Evolutionary conservation across 2,329 filamentous ascomycete species (phyloP).

Genomic region (Cladosporium velox): DNA sequence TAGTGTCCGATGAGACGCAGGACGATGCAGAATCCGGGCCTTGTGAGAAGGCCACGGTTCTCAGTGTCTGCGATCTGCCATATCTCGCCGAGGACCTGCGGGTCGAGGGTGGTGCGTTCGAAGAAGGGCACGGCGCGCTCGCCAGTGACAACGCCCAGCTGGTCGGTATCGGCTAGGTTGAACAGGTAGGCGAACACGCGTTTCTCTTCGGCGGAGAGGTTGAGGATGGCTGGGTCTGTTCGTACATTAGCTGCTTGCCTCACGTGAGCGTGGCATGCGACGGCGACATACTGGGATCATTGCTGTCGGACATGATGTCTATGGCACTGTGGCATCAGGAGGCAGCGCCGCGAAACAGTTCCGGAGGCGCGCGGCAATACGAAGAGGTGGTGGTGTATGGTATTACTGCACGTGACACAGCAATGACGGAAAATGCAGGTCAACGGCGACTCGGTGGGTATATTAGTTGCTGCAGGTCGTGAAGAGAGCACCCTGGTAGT

Average conservation of each 20-base stretch:
- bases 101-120: constrained; percentile 87
- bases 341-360: constrained; percentile 18
- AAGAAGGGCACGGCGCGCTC: constrained; percentile 98
- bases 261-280: background rate
- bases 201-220: constrained; percentile 89
- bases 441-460: background rate
- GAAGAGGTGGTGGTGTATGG: background rate
- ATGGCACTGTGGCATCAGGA: constrained; percentile 17
- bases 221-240: constrained; percentile 46
- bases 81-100: constrained; percentile 89
- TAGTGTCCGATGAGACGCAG: constrained; percentile 93
- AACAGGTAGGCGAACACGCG: constrained; percentile 92
- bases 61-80: constrained; percentile 99
- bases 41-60: constrained; percentile 91
- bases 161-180: constrained; percentile 86
- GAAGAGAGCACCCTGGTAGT: constrained; percentile 8
- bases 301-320: constrained; percentile 25
- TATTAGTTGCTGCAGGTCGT: constrained; percentile 14
- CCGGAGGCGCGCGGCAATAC: constrained; percentile 8
- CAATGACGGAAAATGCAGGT: background rate
- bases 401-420: constrained; percentile 15
- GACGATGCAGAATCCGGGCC: constrained; percentile 89
- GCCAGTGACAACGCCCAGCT: constrained; percentile 89
- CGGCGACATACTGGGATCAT: constrained; percentile 24
- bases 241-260: constrained; percentile 22